phyloP scores from a whole-genome alignment of 345 rosid species.

The Boechera divaricarpa region DNA sequence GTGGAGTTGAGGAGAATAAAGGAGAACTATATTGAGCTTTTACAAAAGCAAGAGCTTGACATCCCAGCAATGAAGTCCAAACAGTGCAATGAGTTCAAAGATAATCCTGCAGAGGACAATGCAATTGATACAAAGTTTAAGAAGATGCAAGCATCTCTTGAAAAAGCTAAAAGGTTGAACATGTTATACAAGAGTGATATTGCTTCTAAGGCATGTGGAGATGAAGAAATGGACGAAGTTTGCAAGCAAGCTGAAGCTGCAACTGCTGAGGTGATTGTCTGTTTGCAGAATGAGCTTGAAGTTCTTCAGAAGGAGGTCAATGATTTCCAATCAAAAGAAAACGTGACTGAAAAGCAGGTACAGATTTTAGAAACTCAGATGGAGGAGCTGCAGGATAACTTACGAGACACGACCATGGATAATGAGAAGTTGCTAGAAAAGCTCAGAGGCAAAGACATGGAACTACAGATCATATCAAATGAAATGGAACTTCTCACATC shows the following conservation, averaged over 20 bases:
- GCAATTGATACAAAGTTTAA: constrained; percentile 60
- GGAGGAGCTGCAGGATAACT: constrained; percentile 58
- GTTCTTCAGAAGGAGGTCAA: constrained; percentile 79
- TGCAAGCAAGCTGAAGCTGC: constrained; percentile 86
- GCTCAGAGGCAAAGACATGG: constrained; percentile 67
- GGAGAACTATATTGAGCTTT: constrained; percentile 53
- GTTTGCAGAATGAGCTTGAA: constrained; percentile 90
- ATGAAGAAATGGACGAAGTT: constrained; percentile 74
- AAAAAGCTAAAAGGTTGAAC: constrained; percentile 78
- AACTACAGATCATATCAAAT: constrained; percentile 57
- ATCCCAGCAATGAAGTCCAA: constrained; percentile 58
- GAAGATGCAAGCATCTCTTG: constrained; percentile 90
- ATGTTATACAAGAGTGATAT: constrained; percentile 66
- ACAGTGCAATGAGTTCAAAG: constrained; percentile 56
- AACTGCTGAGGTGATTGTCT: constrained; percentile 90
- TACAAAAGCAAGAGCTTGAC: constrained; percentile 63
- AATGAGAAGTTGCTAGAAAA: constrained; percentile 57
- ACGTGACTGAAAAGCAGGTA: constrained; percentile 51
- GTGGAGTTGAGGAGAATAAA: constrained; percentile 66
- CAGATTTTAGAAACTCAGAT: constrained; percentile 57
- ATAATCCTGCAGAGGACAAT: constrained; percentile 50
- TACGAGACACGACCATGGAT: constrained; percentile 54
- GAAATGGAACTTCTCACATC: constrained; percentile 79
- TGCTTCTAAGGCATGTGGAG: constrained; percentile 68
- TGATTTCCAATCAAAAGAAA: constrained; percentile 72